Evolutionary conservation across 1,284 basidiomycete species (phyloP).

Genomic region (Trametes pubescens): DNA sequence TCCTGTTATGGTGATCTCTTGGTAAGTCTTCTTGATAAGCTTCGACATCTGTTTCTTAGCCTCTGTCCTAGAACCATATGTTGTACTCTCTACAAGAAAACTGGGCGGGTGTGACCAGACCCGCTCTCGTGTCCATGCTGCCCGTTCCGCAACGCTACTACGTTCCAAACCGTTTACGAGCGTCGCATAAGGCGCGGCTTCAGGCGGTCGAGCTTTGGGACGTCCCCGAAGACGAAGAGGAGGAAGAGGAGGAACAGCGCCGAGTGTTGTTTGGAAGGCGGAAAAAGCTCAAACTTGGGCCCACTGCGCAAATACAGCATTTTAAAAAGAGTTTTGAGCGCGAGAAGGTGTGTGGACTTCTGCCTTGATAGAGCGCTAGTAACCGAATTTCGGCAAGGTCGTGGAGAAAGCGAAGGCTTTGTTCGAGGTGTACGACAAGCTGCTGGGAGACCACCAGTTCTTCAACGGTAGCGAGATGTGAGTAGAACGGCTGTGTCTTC

Average conservation of each 20-base stretch:
- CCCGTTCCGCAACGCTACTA: slow-evolving; percentile 77
- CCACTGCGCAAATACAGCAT: slow-evolving; percentile 33
- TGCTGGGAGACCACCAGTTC: slow-evolving; percentile 61
- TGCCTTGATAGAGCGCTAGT: background rate
- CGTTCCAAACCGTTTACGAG: slow-evolving; percentile 68
- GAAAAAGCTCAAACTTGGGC: slow-evolving; percentile 43
- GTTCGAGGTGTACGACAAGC: slow-evolving; percentile 64
- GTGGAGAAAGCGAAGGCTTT: slow-evolving; percentile 63
- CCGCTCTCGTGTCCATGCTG: slow-evolving; percentile 62
- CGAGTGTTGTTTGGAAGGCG: slow-evolving; percentile 40
- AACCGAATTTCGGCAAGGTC: slow-evolving; percentile 49
- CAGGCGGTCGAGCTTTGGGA: slow-evolving; percentile 72
- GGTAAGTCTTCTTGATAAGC: slow-evolving; percentile 51
- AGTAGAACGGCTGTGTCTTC: background rate
- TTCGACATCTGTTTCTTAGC: slow-evolving; percentile 8
- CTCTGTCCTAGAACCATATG: slow-evolving; percentile 53
- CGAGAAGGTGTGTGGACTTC: slow-evolving; percentile 59
- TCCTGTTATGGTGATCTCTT: slow-evolving; percentile 73
- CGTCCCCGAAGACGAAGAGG: slow-evolving; percentile 55
- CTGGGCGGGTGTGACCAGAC: slow-evolving; percentile 63
- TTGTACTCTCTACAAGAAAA: slow-evolving; percentile 70
- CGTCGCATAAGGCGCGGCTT: slow-evolving; percentile 61
- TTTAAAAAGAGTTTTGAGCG: slow-evolving; percentile 64
- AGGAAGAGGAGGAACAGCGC: slow-evolving; percentile 49
- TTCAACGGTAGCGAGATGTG: slow-evolving; percentile 49